Percentiles rank a stretch among this genome's conserved stretches.
phyloP scores from a whole-genome alignment of 1,284 basidiomycete species.

The Rhodotorula sp. region DNA sequence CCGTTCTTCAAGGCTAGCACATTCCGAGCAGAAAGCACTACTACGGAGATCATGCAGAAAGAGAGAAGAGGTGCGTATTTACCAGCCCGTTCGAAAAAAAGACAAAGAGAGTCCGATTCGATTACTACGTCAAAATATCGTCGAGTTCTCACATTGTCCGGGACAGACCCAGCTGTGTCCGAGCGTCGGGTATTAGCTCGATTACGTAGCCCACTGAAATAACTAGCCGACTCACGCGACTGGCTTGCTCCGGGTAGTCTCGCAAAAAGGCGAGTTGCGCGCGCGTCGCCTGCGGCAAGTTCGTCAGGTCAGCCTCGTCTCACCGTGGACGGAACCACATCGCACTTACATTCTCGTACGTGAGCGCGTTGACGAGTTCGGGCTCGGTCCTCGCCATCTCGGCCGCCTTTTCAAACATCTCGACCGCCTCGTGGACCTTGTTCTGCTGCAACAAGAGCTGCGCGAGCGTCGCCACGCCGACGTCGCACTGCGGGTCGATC shows the following conservation, averaged over 20 bases:
- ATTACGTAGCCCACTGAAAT: neutral
- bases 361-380: constrained; percentile 84
- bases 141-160: constrained; percentile 17
- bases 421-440: constrained; percentile 79
- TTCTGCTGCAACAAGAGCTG: constrained; percentile 91
- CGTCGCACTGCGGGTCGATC: constrained; percentile 87
- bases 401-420: constrained; percentile 80
- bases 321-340: neutral
- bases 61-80: no score
- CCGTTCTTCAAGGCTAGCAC: no score
- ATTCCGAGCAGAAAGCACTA: no score
- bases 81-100: no score
- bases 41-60: no score
- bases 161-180: constrained; percentile 22
- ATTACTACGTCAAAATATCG: no score
- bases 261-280: constrained; percentile 29
- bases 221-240: constrained; percentile 3
- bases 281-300: constrained; percentile 17
- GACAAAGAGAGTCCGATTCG: no score
- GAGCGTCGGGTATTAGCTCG: neutral
- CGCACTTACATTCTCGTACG: constrained; percentile 65
- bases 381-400: constrained; percentile 86
- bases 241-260: constrained; percentile 20
- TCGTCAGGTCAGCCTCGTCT: neutral
- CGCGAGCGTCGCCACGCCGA: constrained; percentile 91